Evolutionary conservation across 805 yeast species (phyloP).

Genomic region (Tetrapisispora pingtungensis): DNA sequence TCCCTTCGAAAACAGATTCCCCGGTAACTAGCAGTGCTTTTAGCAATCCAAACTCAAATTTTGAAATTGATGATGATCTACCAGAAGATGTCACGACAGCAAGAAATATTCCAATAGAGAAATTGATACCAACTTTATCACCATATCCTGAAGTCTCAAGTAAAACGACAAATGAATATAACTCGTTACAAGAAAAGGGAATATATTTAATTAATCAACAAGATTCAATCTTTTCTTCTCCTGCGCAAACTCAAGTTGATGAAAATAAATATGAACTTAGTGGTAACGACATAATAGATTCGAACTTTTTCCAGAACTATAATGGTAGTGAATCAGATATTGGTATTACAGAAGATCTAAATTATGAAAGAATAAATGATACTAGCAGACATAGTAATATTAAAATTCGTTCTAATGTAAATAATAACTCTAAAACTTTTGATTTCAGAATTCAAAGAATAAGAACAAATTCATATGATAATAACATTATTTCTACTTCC

Average conservation of each 20-base stretch:
- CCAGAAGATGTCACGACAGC: constrained; percentile 25
- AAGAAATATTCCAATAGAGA: constrained; percentile 19
- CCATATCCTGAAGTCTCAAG: constrained; percentile 25
- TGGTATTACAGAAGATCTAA: background rate
- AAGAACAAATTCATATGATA: background rate
- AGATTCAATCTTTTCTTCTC: background rate
- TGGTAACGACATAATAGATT: background rate
- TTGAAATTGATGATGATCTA: background rate
- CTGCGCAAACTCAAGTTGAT: background rate
- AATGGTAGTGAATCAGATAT: background rate
- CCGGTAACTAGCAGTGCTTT: background rate
- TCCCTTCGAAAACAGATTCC: constrained; percentile 36
- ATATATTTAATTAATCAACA: constrained; percentile 1
- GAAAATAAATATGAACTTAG: background rate
- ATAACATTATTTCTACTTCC: too few relatives aligned
- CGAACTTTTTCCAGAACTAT: background rate
- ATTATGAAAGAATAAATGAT: background rate
- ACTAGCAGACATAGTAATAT: background rate
- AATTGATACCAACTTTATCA: constrained; percentile 22
- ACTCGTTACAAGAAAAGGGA: constrained; percentile 3
- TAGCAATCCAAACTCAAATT: constrained; percentile 2
- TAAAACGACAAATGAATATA: constrained; percentile 11
- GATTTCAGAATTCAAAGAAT: background rate
- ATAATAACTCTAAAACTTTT: background rate
- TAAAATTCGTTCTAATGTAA: background rate